Evolutionary conservation across 306 rosid species (phyloP), one percentile per base, ranked within the genome.

Genomic region (Luffa aegyptiaca): DNA sequence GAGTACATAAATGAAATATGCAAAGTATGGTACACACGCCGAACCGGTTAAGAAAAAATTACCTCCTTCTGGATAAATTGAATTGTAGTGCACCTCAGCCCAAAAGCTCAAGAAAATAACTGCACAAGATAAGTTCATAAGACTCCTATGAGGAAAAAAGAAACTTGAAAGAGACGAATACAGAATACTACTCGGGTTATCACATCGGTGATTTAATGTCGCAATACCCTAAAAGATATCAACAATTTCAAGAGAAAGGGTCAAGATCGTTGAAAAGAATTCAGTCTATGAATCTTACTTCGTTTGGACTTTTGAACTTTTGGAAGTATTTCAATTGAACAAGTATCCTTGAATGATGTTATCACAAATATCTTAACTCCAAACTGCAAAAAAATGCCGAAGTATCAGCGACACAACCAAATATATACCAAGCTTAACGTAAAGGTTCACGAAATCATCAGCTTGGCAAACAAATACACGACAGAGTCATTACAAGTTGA

Each of bases 21-120:
- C 56, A 56, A 56, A n/a, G 26, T 18, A 56, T n/a, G 26, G 26
- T 2, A n/a, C 35, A 20, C 63, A n/a, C n/a, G 31, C 63, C 31
- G 31, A 37, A 57, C 0, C 3, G 5, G 11, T 57, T 57, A 20
- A 36, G 46, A 64, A 64, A 35, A 58, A 26, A 58, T 21, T 87
- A 94, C 98, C 98, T 94, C 92, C 97, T 88, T 94, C 90, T 0
- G 98, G 97, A 88, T 94, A 92, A 51, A 94, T 94, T 48, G 98
- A 87, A 86, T 94, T 94, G 88, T 94, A 94, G 87, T 94, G 98
- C 86, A 94, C 98, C 91, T 94, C 98, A 31, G 98, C 98, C 98
- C 98, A 94, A 86, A 94, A 94, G 93, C 98, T 94, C 86, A 94
- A 85, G 90, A 88, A 94, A 83, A 94, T 91, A 83, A 94, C 98